These are phyloP conservation scores for Plasmodium billcollinsi DNA, from an alignment of 169 alveolate genomes.

Conservation along the genomic window DNA sequence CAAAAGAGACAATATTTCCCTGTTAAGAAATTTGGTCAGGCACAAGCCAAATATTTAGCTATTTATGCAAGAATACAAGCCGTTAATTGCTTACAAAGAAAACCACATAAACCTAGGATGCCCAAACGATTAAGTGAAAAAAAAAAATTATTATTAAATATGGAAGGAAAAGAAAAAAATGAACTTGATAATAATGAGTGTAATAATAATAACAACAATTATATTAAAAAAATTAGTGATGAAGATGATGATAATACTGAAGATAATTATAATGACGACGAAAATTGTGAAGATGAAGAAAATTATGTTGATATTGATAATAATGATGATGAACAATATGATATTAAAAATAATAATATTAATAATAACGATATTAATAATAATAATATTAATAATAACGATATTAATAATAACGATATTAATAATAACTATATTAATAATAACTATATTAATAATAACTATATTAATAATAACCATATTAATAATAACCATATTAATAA, in stretches of 20 bases:
- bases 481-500: too few species aligned
- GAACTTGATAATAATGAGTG: neutral
- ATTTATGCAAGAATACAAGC: conserved; percentile 87
- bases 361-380: too few species aligned
- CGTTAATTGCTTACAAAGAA: conserved; percentile 72
- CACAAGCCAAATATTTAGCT: conserved; percentile 85
- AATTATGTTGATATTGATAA: too few species aligned
- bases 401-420: too few species aligned
- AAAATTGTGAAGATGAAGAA: conserved; percentile 3
- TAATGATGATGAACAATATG: too few species aligned
- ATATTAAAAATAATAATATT: too few species aligned
- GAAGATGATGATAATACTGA: conserved; percentile 1
- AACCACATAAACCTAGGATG: conserved; percentile 13
- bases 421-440: too few species aligned
- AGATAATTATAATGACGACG: neutral
- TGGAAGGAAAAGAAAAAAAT: conserved; percentile 15
- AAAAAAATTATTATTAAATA: conserved; percentile 9
- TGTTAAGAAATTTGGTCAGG: conserved; percentile 84
- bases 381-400: too few species aligned
- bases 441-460: too few species aligned
- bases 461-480: too few species aligned
- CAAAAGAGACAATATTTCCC: conserved; percentile 87
- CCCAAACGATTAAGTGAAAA: conserved; percentile 10
- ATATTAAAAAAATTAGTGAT: neutral
- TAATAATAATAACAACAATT: neutral